Evolutionary conservation across 1,284 basidiomycete species (phyloP), one percentile per base, ranked within the genome.

Genomic region (Ganoderma meredithae): DNA sequence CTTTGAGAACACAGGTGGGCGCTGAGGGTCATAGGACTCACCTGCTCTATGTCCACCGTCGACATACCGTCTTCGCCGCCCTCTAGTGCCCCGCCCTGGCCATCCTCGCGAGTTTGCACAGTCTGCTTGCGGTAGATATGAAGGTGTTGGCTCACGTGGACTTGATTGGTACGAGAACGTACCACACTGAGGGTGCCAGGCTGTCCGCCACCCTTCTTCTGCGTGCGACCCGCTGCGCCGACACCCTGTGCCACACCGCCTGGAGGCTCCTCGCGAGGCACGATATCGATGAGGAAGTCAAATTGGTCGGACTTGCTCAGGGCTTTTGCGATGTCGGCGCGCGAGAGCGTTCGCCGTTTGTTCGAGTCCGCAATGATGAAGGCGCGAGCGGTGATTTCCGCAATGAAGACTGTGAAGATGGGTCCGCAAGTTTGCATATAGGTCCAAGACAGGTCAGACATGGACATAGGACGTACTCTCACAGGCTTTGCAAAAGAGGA

Each of bases 401-500:
- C 89, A 68, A 98, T 97, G 81, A 98, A 97, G 73, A 97, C 96
- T 98, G 75, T 25, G 47, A 8, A 13, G 10, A 8, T 12, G 25
- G 3, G 22, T 3, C 22, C 17, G n/a, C 49, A 44, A 56, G 55
- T 33, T 64, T 19, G 19, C 55, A 40, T 31, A 62, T 58, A 62
- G 67, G 49, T 2, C 27, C 19, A 39, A 19, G 65, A 71, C 60
- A 66, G 64, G 55, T 33, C n/a, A 31, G 66, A 31, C 44, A 3
- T n/a, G 19, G 0, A 22, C 7, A 68, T 15, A 17, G 41, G 41
- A 86, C 94, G 75, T 76, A 97, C 96, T 93, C 86, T 98, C 96
- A 81, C 96, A 98, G 65, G 96, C 96, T 81, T 97, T 97, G 82
- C 95, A 96, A 80, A 98, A 96, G 58, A 98, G 83, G 68, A 98